Evolutionary conservation across 805 yeast genomes (phyloP).

Genomic region (Wickerhamiella occidentalis): DNA sequence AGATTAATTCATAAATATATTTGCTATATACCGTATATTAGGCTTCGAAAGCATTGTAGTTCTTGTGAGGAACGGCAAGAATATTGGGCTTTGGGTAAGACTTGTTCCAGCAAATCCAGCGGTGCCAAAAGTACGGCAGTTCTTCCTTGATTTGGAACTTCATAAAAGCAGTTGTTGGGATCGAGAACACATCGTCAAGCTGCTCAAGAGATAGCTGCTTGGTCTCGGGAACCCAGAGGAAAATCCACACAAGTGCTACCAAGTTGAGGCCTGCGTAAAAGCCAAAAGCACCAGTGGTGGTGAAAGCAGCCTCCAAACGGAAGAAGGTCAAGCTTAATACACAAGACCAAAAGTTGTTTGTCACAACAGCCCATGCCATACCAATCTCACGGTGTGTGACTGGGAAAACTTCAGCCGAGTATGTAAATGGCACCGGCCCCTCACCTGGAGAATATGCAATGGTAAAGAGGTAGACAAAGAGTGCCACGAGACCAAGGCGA

Average conservation of each 20-base stretch:
- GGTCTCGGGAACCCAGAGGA: slow-evolving; percentile 48
- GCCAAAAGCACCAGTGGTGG: slow-evolving; percentile 76
- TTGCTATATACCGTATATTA: neutral
- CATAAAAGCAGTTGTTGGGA: slow-evolving; percentile 43
- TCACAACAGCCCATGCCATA: slow-evolving; percentile 32
- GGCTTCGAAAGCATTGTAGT: neutral
- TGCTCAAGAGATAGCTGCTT: slow-evolving; percentile 63
- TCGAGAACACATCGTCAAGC: slow-evolving; percentile 58
- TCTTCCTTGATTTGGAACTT: slow-evolving; percentile 31
- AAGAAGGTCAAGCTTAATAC: slow-evolving; percentile 72
- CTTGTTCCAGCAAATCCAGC: slow-evolving; percentile 14
- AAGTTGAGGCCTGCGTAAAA: slow-evolving; percentile 82
- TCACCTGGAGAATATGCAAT: slow-evolving; percentile 71
- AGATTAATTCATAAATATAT: neutral
- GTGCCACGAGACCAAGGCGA: slow-evolving; percentile 52
- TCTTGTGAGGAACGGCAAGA: slow-evolving; percentile 1
- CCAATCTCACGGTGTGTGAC: slow-evolving; percentile 21
- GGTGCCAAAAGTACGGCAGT: slow-evolving; percentile 16
- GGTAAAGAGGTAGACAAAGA: slow-evolving; percentile 64
- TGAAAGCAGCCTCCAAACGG: slow-evolving; percentile 49
- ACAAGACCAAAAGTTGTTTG: slow-evolving; percentile 41
- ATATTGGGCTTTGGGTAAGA: slow-evolving; percentile 5
- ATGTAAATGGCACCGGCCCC: slow-evolving; percentile 84
- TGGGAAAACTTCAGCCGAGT: slow-evolving; percentile 48
- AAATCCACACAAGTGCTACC: slow-evolving; percentile 53